A percentile compares a stretch with the other conserved stretches of the same genome.
phyloP scores from a whole-genome alignment of 164 flowering plant species.

The Pachysandra terminalis region DNA sequence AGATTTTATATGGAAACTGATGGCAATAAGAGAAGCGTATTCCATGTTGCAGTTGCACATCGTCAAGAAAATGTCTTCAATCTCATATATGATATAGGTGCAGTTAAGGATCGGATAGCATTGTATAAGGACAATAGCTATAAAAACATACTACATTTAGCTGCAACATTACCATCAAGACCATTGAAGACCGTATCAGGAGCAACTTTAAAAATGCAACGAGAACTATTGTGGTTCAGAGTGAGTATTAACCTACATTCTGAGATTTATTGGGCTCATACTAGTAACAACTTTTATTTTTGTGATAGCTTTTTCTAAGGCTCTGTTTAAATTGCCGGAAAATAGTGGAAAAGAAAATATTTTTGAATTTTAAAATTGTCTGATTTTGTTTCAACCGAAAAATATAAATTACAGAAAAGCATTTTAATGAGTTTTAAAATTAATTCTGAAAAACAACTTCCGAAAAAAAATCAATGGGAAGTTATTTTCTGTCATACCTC shows the following conservation, averaged over 20 bases:
- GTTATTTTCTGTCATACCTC: no score
- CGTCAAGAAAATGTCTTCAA: constrained; percentile 27
- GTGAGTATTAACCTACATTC: background rate
- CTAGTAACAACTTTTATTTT: no score
- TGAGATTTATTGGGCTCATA: no score
- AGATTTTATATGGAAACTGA: constrained; percentile 30
- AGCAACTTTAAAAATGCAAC: constrained; percentile 34
- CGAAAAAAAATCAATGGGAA: no score
- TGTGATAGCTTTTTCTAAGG: no score
- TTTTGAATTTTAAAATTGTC: no score
- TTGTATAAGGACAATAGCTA: constrained; percentile 6
- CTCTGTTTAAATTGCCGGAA: no score
- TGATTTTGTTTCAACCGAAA: no score
- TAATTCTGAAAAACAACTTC: no score
- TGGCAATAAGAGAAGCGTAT: constrained; percentile 11
- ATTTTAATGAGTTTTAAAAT: no score
- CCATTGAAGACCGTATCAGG: constrained; percentile 28
- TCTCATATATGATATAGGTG: constrained; percentile 23
- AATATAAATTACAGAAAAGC: no score
- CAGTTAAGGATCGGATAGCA: constrained; percentile 22
- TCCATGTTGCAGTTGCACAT: constrained; percentile 27
- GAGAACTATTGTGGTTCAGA: constrained; percentile 36
- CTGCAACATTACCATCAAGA: constrained; percentile 23
- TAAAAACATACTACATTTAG: constrained; percentile 36
- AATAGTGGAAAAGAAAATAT: no score